phyloP scores from a whole-genome alignment of 192 early-diverging fungal species.

The Geranomyces michiganensis region DNA sequence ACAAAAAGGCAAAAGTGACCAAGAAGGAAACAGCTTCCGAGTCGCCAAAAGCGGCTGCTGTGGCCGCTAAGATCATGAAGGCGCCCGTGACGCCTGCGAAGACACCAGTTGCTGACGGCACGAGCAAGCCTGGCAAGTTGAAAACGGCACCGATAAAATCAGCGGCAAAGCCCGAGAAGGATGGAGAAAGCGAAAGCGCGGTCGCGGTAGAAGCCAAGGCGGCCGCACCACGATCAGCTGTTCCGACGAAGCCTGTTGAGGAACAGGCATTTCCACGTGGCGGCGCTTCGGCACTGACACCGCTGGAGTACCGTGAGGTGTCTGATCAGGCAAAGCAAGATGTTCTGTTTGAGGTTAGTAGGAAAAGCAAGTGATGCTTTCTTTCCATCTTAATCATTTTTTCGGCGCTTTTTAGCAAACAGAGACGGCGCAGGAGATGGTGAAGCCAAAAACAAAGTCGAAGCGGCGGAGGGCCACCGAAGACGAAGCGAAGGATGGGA shows the following conservation, averaged over 20 bases:
- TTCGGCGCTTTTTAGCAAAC: conserved; percentile 19
- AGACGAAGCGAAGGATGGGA: conserved; percentile 10
- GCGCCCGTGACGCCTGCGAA: too few relatives aligned
- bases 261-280: conserved; percentile 82
- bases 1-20: background rate
- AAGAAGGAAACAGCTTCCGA: background rate
- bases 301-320: conserved; percentile 81
- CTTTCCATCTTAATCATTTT: background rate
- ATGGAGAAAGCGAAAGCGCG: too few relatives aligned
- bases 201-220: background rate
- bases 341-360: conserved; percentile 49
- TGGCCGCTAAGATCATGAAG: too few relatives aligned
- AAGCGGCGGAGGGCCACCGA: conserved; percentile 33
- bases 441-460: conserved; percentile 51
- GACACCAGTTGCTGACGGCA: too few relatives aligned
- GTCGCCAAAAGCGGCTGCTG: too few relatives aligned
- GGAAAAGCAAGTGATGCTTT: background rate
- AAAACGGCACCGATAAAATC: too few relatives aligned
- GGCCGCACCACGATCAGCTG: background rate
- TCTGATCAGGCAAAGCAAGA: conserved; percentile 75
- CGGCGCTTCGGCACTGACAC: conserved; percentile 75
- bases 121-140: too few relatives aligned
- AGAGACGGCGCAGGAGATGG: conserved; percentile 17
- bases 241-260: conserved; percentile 4
- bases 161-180: too few relatives aligned